Percentiles rank a stretch among this genome's conserved stretches.
These are phyloP conservation scores for Vanderwaltozyma polyspora DNA, from an alignment of 805 yeast genomes.

Conservation along the genomic window DNA sequence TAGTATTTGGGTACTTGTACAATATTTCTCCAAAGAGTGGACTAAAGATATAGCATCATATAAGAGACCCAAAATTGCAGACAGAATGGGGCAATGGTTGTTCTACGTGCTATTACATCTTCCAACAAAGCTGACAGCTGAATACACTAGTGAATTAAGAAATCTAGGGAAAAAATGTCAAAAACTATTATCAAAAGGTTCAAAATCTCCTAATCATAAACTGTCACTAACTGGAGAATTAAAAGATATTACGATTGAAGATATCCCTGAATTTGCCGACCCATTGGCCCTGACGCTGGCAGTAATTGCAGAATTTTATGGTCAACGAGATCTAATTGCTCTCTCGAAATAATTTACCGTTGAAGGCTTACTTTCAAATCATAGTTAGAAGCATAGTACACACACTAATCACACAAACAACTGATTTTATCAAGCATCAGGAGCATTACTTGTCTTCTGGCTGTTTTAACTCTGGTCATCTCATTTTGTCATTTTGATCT, in stretches of 20 bases:
- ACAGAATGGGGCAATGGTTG: slow-evolving; percentile 16
- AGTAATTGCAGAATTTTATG: slow-evolving; percentile 14
- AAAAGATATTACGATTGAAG: slow-evolving; percentile 1
- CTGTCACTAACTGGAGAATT: slow-evolving; percentile 2
- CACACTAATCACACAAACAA: no score
- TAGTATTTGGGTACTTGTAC: slow-evolving; percentile 17
- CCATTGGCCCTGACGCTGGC: slow-evolving; percentile 11
- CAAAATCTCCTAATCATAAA: neutral
- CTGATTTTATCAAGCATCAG: no score
- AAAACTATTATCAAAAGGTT: slow-evolving; percentile 1
- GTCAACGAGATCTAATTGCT: slow-evolving; percentile 20
- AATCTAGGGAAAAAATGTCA: slow-evolving; percentile 22
- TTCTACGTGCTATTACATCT: slow-evolving; percentile 18
- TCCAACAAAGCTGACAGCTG: slow-evolving; percentile 18
- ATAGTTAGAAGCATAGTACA: no score
- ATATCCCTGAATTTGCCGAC: slow-evolving; percentile 4
- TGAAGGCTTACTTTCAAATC: no score
- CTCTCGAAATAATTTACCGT: no score
- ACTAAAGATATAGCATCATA: slow-evolving; percentile 9
- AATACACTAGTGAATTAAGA: slow-evolving; percentile 18
- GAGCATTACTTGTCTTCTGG: no score
- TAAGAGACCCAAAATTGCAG: slow-evolving; percentile 6
- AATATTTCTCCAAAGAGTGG: slow-evolving; percentile 22
- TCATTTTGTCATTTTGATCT: no score
- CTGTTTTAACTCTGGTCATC: no score